A percentile compares a stretch with the other conserved stretches of the same genome.
phyloP scores from a whole-genome alignment of 768 basidiomycete genomes.

The Botryobasidium botryosum region DNA sequence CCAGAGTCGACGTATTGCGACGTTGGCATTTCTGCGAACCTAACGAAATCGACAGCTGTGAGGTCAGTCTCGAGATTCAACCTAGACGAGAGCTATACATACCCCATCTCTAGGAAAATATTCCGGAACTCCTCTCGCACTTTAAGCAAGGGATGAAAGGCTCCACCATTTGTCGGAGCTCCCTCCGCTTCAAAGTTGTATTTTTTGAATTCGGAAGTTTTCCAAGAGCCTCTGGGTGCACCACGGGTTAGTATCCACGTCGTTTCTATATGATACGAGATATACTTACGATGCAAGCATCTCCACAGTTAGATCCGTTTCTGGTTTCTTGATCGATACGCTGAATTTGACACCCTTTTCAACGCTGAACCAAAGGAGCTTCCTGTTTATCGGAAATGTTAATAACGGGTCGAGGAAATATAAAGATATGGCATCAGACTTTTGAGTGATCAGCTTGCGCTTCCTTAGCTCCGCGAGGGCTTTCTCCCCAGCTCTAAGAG shows the following conservation, averaged over 20 bases:
- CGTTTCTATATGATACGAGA: too few species aligned
- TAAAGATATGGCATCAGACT: constrained; percentile 27
- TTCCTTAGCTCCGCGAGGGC: constrained; percentile 74
- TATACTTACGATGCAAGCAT: constrained; percentile 74
- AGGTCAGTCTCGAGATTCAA: not conserved
- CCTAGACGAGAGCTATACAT: not conserved
- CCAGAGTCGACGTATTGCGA: constrained; percentile 89
- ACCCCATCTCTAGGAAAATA: constrained; percentile 99
- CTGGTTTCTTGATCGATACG: constrained; percentile 79
- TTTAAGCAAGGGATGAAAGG: constrained; percentile 90
- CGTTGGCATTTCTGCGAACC: constrained; percentile 98
- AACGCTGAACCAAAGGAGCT: constrained; percentile 89
- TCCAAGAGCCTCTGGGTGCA: constrained; percentile 70
- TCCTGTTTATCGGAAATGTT: constrained; percentile 32
- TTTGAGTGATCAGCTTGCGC: constrained; percentile 73
- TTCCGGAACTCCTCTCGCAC: constrained; percentile 94
- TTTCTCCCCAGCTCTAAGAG: constrained; percentile 61
- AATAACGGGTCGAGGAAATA: not conserved
- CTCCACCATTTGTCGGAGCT: constrained; percentile 73
- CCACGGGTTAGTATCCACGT: not conserved
- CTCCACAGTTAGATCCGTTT: constrained; percentile 91
- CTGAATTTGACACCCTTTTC: constrained; percentile 74
- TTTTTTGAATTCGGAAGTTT: constrained; percentile 84
- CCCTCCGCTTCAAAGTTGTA: constrained; percentile 99
- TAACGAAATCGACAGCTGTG: constrained; percentile 19